Conservation (phyloP, 192 early-diverging fungal species). For the Linnemannia elongata region DNA sequence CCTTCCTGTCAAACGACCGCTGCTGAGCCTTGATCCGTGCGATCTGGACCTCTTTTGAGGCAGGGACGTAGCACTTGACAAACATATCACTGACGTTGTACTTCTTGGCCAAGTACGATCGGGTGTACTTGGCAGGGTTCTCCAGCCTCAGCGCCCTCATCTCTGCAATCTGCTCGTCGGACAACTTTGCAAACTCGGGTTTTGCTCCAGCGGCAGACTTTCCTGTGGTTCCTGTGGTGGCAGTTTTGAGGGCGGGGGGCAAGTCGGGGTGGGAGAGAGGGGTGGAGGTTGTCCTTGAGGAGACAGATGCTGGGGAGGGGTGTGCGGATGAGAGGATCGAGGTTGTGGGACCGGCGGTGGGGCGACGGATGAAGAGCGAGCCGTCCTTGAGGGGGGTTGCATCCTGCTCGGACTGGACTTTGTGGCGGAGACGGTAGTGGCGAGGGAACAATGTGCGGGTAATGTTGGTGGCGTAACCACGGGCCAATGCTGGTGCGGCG, state of each 20-base stretch:
- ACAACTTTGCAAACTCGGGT: constrained; percentile 43
- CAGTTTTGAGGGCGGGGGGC: constrained; percentile 36
- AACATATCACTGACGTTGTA: constrained; percentile 56
- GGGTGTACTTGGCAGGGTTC: constrained; percentile 52
- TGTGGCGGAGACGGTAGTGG: constrained; percentile 51
- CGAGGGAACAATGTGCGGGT: constrained; percentile 55
- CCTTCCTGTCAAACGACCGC: constrained; percentile 42
- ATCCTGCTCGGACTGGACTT: constrained; percentile 30
- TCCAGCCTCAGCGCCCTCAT: constrained; percentile 37
- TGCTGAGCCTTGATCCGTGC: constrained; percentile 47
- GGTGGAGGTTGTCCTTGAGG: constrained; percentile 38
- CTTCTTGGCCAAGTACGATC: constrained; percentile 49
- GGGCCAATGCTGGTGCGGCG: constrained; percentile 28
- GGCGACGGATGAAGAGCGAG: constrained; percentile 51
- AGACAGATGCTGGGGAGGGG: constrained; percentile 48
- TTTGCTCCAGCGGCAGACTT: neutral
- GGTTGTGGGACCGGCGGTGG: constrained; percentile 50
- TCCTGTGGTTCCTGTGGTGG: constrained; percentile 4
- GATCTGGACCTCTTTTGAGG: constrained; percentile 49
- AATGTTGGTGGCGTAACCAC: constrained; percentile 38
- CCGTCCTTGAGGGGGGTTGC: constrained; percentile 45
- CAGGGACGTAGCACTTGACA: constrained; percentile 49
- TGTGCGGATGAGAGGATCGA: constrained; percentile 49
- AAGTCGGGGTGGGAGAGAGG: constrained; percentile 43
- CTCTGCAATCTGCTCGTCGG: constrained; percentile 47